A percentile compares a stretch with the other conserved stretches of the same genome.
Conservation (phyloP, 306 rosid species). For the Cicer yamashitae region DNA sequence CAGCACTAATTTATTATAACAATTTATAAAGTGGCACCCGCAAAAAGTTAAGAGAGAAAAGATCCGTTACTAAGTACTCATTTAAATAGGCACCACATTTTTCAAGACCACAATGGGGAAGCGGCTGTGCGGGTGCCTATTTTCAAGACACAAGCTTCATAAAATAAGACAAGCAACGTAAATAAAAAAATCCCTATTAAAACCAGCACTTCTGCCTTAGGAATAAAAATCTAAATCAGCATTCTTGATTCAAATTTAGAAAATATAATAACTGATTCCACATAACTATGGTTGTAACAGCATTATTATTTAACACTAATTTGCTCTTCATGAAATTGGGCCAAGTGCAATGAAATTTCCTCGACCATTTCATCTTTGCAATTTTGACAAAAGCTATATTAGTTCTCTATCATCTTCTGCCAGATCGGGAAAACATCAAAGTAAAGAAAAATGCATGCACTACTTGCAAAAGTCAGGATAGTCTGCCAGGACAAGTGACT, state of each 20-base stretch:
- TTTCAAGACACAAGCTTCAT: background rate
- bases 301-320: conserved; percentile 8
- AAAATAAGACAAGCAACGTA: conserved; percentile 10
- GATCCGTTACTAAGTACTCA: no score
- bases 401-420: background rate
- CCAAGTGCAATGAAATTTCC: conserved; percentile 21
- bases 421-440: conserved; percentile 10
- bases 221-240: background rate
- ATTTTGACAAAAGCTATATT: background rate
- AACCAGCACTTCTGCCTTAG: background rate
- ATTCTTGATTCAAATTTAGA: background rate
- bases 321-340: conserved; percentile 20
- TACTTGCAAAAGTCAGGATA: conserved; percentile 21
- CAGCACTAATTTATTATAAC: no score
- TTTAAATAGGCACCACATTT: no score
- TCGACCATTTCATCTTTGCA: background rate
- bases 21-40: no score
- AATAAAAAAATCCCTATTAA: background rate
- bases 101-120: no score
- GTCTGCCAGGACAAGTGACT: background rate
- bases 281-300: background rate
- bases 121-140: no score
- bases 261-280: background rate
- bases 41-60: no score
- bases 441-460: background rate